Evolutionary conservation across 106 monocot genomes (phyloP), one percentile per base, ranked within the genome.

Genomic region (Allium cepa): DNA sequence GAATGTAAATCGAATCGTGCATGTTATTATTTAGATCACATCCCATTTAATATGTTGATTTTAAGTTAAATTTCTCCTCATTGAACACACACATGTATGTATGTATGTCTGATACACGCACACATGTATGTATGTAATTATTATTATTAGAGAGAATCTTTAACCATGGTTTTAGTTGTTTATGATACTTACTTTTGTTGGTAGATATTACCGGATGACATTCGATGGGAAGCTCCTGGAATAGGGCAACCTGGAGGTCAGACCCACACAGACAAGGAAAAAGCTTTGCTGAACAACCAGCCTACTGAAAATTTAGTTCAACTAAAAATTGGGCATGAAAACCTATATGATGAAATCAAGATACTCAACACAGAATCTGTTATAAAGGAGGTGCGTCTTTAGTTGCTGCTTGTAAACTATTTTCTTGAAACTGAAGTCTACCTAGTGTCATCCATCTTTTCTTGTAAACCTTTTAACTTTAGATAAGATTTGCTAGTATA

Each of bases 321-420:
- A 48, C 63, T 77, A 50, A 81, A 77, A 50, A 90, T 90, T 77
- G 78, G 81, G 12, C 66, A 27, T 18, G 73, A 81, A 70, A 87
- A 81, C 56, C 17, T 47, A 15, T 67, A 69, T 26, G 85, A 78
- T 51, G 75, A 85, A 53, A 85, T 94, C 18, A 77, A 87, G 26
- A 83, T 94, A 68, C 83, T 82, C 70, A 63, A 88, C 71, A 94
- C 87, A 13, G 85, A 81, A 10, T 75, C 63, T 50, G 49, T 94
- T 56, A 70, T 94, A 8, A 87, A 81, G 71, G 85, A 94, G 90
- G 94, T 90, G 74, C 47, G 48, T 22, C 49, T 36, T 36, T 36
- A 36, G 36, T 36, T 36, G 5, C 36, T 5, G 5, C 36, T 5
- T 2, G 36, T 36, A 36, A 36, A 36, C 36, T 36, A 5, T 36